Evolutionary conservation across 2,329 filamentous ascomycete genomes (phyloP).

Genomic region (Aspergillus sp.): DNA sequence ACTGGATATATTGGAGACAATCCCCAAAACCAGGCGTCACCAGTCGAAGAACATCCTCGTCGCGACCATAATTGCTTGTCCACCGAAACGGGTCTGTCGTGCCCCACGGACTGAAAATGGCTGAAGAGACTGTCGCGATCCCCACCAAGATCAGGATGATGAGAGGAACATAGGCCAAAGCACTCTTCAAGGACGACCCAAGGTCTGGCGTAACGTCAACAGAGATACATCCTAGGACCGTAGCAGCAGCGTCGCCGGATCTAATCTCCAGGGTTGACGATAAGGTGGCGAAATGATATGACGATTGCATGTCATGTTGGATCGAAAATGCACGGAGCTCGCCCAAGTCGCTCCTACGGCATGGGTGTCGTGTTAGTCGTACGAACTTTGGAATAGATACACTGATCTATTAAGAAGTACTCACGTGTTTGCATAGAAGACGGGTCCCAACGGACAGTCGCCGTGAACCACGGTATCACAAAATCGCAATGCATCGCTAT

Average conservation of each 20-base stretch:
- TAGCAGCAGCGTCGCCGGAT: conserved; percentile 65
- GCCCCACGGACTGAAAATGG: conserved; percentile 91
- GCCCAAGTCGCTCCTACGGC: conserved; percentile 44
- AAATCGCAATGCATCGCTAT: conserved; percentile 58
- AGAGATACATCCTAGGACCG: conserved; percentile 74
- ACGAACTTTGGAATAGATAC: background rate
- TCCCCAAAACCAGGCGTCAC: conserved; percentile 96
- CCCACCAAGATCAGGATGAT: conserved; percentile 76
- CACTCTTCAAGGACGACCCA: conserved; percentile 64
- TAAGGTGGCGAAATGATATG: conserved; percentile 83
- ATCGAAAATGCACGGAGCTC: conserved; percentile 71
- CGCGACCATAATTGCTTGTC: conserved; percentile 96
- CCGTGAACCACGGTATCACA: conserved; percentile 62
- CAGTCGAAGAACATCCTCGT: conserved; percentile 84
- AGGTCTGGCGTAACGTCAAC: conserved; percentile 82
- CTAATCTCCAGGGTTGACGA: conserved; percentile 70
- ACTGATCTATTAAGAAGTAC: conserved; percentile 15
- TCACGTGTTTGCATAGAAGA: conserved; percentile 61
- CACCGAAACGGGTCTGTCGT: conserved; percentile 86
- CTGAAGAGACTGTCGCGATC: conserved; percentile 77
- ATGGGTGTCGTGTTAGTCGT: conserved; percentile 5
- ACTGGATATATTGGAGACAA: conserved; percentile 96
- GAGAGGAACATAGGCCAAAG: conserved; percentile 74
- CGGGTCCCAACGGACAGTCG: conserved; percentile 72
- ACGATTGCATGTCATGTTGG: conserved; percentile 71